phyloP scores from a whole-genome alignment of 768 basidiomycete species.

The Mycena haematopus region DNA sequence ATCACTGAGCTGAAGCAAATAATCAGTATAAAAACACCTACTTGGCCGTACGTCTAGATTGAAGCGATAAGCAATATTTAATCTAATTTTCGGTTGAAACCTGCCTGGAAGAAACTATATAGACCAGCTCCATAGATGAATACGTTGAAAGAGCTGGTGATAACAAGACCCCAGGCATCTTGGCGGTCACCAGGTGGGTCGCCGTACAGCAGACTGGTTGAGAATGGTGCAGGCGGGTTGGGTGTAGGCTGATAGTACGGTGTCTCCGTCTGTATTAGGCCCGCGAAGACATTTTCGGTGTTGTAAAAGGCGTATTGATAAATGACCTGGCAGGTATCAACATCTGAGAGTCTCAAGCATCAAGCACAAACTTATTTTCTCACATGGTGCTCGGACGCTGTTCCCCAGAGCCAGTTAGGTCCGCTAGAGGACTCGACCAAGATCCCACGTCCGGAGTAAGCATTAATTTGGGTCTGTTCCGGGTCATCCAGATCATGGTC shows the following conservation, averaged over 20 bases:
- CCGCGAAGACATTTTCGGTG: constrained; percentile 56
- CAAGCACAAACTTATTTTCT: neutral
- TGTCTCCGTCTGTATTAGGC: constrained; percentile 60
- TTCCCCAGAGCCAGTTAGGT: neutral
- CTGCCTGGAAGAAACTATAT: constrained; percentile 62
- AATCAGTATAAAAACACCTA: neutral
- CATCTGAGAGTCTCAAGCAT: neutral
- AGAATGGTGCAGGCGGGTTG: constrained; percentile 50
- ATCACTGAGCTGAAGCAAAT: neutral
- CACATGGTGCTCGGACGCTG: neutral
- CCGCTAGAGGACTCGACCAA: neutral
- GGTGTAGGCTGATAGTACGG: constrained; percentile 59
- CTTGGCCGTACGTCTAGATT: constrained; percentile 13
- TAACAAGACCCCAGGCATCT: constrained; percentile 49
- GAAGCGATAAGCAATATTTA: neutral
- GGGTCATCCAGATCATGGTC: neutral
- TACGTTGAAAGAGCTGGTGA: constrained; percentile 48
- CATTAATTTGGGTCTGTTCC: neutral
- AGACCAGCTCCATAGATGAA: constrained; percentile 57
- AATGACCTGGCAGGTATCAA: too few relatives aligned
- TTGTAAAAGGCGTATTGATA: constrained; percentile 51
- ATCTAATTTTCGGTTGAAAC: constrained; percentile 28
- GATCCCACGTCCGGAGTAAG: neutral
- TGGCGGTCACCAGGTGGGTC: constrained; percentile 35
- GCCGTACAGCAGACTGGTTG: constrained; percentile 37